Evolutionary conservation across 2,329 filamentous ascomycete species (phyloP).

Genomic region (Emmonsiellopsis sp.): DNA sequence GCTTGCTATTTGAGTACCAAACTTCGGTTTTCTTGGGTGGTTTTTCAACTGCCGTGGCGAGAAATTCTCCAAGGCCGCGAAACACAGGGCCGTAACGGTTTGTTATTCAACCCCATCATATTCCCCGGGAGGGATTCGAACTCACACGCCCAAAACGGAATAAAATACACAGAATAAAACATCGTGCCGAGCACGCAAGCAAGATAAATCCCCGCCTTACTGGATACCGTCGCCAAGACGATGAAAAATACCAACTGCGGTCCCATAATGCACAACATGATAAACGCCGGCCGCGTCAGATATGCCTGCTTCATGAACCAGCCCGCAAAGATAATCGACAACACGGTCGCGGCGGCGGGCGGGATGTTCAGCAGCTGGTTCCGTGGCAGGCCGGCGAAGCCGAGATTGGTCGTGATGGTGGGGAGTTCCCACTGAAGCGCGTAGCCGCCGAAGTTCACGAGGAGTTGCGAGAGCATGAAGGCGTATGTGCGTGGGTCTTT

Average conservation of each 20-base stretch:
- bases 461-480: constrained; percentile 29
- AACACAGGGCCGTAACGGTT: too few relatives aligned
- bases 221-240: constrained; percentile 30
- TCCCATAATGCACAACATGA: constrained; percentile 30
- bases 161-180: constrained; percentile 37
- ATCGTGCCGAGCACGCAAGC: constrained; percentile 36
- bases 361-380: constrained; percentile 41
- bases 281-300: constrained; percentile 30
- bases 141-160: constrained; percentile 37
- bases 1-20: too few relatives aligned
- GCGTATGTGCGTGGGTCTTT: constrained; percentile 25
- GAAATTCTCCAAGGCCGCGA: too few relatives aligned
- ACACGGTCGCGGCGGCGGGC: constrained; percentile 32
- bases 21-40: too few relatives aligned
- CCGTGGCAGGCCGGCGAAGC: constrained; percentile 32
- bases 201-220: constrained; percentile 34
- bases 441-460: constrained; percentile 34
- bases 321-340: constrained; percentile 30
- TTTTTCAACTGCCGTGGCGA: too few relatives aligned
- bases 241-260: constrained; percentile 37
- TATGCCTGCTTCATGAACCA: constrained; percentile 33
- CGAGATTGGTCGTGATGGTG: constrained; percentile 33
- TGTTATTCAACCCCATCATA: too few relatives aligned
- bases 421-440: constrained; percentile 37
- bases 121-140: constrained; percentile 5